Evolutionary conservation across 495 filamentous ascomycete genomes (phyloP), one percentile per base, ranked within the genome.

Genomic region (Penicillium longicatenatum): DNA sequence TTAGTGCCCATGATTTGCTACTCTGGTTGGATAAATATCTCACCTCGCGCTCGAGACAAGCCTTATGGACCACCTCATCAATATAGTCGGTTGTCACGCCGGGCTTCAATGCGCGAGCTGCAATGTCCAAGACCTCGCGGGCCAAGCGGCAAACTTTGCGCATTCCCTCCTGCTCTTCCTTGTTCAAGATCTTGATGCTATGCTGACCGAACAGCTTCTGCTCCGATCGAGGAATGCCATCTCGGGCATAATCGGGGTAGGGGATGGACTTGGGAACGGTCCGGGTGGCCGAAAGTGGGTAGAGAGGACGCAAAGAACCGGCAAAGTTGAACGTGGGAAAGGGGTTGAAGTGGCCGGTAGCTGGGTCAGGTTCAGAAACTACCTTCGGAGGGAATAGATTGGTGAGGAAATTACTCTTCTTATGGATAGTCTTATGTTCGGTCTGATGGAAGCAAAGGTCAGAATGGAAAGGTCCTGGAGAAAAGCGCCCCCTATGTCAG

Each of bases 41-140:
- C 70, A 98, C 94, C 52, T 97, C 79, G 75, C 94, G 82, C 76
- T 97, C 94, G 57, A 98, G 74, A 69, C 92, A 97, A 49, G 94
- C 94, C 65, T 96, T 92, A 76, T 99, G 94, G 31, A 97, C 93
- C 62, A 97, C 79, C 72, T 95, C 91, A 67, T 99, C 94, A 35
- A 99, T 90, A 68, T 96, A 88, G 69, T 99, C 95, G 8, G 94
- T 99, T 2, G 95, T 98, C 24, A 98, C 84, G 14, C 94, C 94
- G 14, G 95, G 94, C 65, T 82, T 86, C 54, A 88, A 63, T 42
- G 87, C 93, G 14, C 84, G 83, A 0, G 91, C 94, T 0, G 93
- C 89, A 63, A 95, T 88, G 77, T 99, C 94, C 57, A 99, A 73
- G 1, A 99, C 94, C 70, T 99, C 94, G 70, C 94, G 80, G 7